Conservation (phyloP, 768 basidiomycete genomes). For the Hebeloma cylindrosporum region DNA sequence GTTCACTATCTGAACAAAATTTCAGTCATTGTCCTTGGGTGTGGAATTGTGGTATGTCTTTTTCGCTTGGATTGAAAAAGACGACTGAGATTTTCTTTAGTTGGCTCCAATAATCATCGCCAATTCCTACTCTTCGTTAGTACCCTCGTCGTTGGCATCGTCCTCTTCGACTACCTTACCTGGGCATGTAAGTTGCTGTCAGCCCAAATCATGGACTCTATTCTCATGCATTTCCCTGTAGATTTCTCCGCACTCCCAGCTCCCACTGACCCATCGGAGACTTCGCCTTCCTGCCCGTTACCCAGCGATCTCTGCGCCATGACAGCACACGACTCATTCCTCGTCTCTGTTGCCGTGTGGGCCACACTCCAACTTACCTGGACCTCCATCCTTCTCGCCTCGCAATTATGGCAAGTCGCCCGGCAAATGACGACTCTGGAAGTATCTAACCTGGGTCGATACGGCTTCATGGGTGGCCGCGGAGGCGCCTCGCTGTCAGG, state of each 20-base stretch:
- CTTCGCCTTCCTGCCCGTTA: slow-evolving; percentile 66
- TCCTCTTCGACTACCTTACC: slow-evolving; percentile 80
- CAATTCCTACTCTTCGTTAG: slow-evolving; percentile 94
- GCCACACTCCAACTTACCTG: slow-evolving; percentile 92
- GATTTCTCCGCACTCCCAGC: slow-evolving; percentile 53
- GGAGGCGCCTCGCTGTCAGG: slow-evolving; percentile 63
- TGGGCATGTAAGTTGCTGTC: slow-evolving; percentile 71
- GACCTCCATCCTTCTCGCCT: slow-evolving; percentile 84
- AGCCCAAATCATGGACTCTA: slow-evolving; percentile 4
- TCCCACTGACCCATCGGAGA: slow-evolving; percentile 35
- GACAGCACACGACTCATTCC: slow-evolving; percentile 76
- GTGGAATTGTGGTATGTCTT: slow-evolving; percentile 85
- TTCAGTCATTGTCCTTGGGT: slow-evolving; percentile 96
- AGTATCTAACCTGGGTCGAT: slow-evolving; percentile 92
- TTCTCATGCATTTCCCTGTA: slow-evolving; percentile 24
- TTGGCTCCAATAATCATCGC: slow-evolving; percentile 91
- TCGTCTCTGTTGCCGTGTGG: slow-evolving; percentile 81
- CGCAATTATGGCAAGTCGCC: slow-evolving; percentile 90
- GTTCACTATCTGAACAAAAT: slow-evolving; percentile 4
- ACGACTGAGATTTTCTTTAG: slow-evolving; percentile 36
- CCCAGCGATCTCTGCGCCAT: slow-evolving; percentile 69
- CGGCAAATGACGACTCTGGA: slow-evolving; percentile 96
- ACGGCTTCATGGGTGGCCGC: slow-evolving; percentile 95
- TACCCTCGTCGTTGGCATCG: slow-evolving; percentile 79
- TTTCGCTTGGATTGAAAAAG: not conserved